phyloP scores from a whole-genome alignment of 2,329 filamentous ascomycete species.

The Penicillium sp. region DNA sequence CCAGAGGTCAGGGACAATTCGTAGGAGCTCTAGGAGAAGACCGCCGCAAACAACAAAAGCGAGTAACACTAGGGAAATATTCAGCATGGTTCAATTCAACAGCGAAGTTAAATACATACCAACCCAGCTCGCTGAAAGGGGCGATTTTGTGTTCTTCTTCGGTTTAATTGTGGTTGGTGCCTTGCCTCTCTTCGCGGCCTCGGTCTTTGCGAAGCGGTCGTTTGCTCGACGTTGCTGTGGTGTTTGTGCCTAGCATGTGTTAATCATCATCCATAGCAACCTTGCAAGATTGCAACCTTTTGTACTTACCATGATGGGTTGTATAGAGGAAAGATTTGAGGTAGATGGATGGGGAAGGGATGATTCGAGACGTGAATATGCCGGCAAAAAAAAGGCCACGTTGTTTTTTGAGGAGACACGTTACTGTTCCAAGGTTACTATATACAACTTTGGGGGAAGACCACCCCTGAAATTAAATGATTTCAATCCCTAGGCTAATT shows the following conservation, averaged over 20 bases:
- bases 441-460: not conserved
- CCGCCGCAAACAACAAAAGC: slow-evolving; percentile 65
- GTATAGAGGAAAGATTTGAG: not conserved
- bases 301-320: slow-evolving; percentile 1
- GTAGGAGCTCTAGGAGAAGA: slow-evolving; percentile 58
- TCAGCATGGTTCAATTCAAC: slow-evolving; percentile 14
- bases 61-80: slow-evolving; percentile 52
- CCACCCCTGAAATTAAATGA: not conserved
- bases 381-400: slow-evolving; percentile 17
- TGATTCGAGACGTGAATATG: slow-evolving; percentile 2
- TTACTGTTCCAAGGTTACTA: not conserved
- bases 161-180: slow-evolving; percentile 45
- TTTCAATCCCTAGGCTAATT: not conserved
- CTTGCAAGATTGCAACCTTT: not conserved
- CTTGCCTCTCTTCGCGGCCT: slow-evolving; percentile 62
- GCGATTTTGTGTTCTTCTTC: slow-evolving; percentile 53
- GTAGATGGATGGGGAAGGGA: not conserved
- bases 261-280: not conserved
- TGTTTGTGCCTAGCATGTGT: slow-evolving; percentile 56
- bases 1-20: slow-evolving; percentile 46
- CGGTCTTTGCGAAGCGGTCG: slow-evolving; percentile 58
- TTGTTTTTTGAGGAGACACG: slow-evolving; percentile 9
- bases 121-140: slow-evolving; percentile 59
- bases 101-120: slow-evolving; percentile 48
- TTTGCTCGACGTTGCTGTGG: slow-evolving; percentile 66